A percentile compares a stretch with the other conserved stretches of the same genome.
phyloP scores from a whole-genome alignment of 768 basidiomycete genomes.

The Phylloporus rhodoxanthus region DNA sequence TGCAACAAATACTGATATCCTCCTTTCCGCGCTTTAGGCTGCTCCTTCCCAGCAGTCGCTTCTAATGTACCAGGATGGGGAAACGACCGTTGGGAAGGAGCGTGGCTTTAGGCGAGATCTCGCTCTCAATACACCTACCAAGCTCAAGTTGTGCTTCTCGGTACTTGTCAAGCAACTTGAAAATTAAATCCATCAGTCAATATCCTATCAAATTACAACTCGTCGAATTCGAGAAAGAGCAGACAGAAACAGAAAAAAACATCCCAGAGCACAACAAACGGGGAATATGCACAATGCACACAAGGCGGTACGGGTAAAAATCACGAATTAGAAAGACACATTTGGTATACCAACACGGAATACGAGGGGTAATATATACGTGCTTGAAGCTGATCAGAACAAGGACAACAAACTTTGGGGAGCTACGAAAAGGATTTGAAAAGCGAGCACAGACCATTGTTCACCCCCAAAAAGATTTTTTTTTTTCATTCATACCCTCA shows the following conservation, averaged over 20 bases:
- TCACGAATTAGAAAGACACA: not conserved
- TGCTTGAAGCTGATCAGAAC: not conserved
- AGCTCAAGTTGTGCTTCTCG: no score
- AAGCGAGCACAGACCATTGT: not conserved
- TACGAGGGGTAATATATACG: not conserved
- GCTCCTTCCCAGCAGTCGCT: no score
- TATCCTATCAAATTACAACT: not conserved
- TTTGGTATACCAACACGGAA: not conserved
- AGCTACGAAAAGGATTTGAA: not conserved
- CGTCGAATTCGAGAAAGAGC: not conserved
- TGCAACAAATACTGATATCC: no score
- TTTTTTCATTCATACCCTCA: constrained; percentile 34
- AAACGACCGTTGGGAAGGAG: no score
- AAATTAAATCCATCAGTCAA: not conserved
- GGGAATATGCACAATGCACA: not conserved
- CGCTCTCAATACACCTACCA: no score
- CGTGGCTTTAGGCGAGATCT: no score
- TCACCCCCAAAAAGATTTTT: constrained; percentile 7
- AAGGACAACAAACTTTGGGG: not conserved
- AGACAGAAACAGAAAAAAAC: not conserved
- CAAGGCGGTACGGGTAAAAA: not conserved
- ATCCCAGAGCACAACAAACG: not conserved
- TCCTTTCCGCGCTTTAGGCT: no score
- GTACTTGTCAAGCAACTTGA: not conserved
- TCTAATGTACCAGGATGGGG: no score